phyloP scores from a whole-genome alignment of 306 rosid species.

The Lathyrus tuberosus region DNA sequence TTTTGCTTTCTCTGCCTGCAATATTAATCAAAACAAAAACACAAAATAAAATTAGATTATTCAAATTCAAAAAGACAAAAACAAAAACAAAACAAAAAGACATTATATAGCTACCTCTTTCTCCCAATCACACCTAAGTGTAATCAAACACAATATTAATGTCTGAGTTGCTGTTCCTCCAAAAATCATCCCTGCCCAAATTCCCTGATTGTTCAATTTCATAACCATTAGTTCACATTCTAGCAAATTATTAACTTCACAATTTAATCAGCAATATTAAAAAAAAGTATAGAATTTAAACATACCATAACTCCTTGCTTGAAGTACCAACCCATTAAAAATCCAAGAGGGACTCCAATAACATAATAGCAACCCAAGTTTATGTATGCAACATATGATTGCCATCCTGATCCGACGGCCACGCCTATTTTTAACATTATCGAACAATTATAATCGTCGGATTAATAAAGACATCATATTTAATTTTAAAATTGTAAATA shows the following conservation, averaged over 20 bases:
- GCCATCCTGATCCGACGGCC: conserved; percentile 96
- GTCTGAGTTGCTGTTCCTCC: conserved; percentile 89
- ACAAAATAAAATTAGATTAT: too few relatives aligned
- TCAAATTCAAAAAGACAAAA: too few relatives aligned
- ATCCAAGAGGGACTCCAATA: conserved; percentile 76
- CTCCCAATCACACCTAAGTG: conserved; percentile 73
- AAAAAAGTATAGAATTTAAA: not conserved
- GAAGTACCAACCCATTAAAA: conserved; percentile 71
- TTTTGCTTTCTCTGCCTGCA: conserved; percentile 66
- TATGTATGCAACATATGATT: conserved; percentile 79
- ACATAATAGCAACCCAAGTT: conserved; percentile 83
- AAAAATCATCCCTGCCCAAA: conserved; percentile 89
- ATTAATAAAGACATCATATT: not conserved
- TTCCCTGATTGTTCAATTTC: conserved; percentile 53
- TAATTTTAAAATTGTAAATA: not conserved
- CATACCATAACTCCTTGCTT: conserved; percentile 75
- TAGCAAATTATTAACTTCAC: not conserved
- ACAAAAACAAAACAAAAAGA: too few relatives aligned
- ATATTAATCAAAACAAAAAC: conserved; percentile 2
- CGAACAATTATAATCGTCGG: not conserved
- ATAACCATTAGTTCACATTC: conserved; percentile 2
- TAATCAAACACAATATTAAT: conserved; percentile 51
- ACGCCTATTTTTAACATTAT: conserved; percentile 45
- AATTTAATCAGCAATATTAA: not conserved
- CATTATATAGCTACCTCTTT: conserved; percentile 50